Percentiles rank a stretch among this genome's conserved stretches.
phyloP scores from a whole-genome alignment of 164 flowering plant genomes.

The Nelumbo lutea region DNA sequence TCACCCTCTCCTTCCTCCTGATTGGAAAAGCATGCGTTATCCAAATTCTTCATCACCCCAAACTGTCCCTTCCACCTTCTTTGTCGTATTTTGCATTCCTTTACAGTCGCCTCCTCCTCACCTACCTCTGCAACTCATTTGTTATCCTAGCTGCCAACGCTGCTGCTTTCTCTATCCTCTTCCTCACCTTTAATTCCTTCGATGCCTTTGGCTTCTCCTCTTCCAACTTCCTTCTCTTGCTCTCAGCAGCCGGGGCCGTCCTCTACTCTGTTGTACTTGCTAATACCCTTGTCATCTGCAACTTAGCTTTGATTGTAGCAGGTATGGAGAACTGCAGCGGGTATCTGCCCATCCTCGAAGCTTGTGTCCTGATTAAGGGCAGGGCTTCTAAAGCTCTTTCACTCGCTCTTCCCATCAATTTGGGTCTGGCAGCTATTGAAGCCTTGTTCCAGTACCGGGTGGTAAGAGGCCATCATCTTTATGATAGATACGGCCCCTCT shows the following conservation, averaged over 20 bases:
- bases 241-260: slow-evolving; percentile 15
- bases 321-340: slow-evolving; percentile 34
- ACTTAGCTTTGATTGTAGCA: slow-evolving; percentile 35
- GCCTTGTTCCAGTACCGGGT: slow-evolving; percentile 39
- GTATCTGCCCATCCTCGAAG: slow-evolving; percentile 30
- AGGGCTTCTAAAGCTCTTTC: slow-evolving; percentile 39
- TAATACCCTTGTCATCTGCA: slow-evolving; percentile 27
- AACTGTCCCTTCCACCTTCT: slow-evolving; percentile 8
- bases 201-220: slow-evolving; percentile 15
- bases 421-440: slow-evolving; percentile 5
- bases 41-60: slow-evolving; percentile 18
- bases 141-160: slow-evolving; percentile 25
- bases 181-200: slow-evolving; percentile 19
- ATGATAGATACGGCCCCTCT: slow-evolving; percentile 6
- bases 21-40: slow-evolving; percentile 58
- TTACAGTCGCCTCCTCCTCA: slow-evolving; percentile 28
- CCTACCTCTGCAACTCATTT: slow-evolving; percentile 31
- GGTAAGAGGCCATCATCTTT: slow-evolving; percentile 18
- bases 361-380: slow-evolving; percentile 39
- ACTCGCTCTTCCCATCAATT: slow-evolving; percentile 34
- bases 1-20: slow-evolving; percentile 62
- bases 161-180: slow-evolving; percentile 24
- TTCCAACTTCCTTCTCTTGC: slow-evolving; percentile 6
- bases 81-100: slow-evolving; percentile 15
- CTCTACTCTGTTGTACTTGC: slow-evolving; percentile 27